Evolutionary conservation across 768 basidiomycete species (phyloP).

Genomic region (Leccinum fibrillosum): DNA sequence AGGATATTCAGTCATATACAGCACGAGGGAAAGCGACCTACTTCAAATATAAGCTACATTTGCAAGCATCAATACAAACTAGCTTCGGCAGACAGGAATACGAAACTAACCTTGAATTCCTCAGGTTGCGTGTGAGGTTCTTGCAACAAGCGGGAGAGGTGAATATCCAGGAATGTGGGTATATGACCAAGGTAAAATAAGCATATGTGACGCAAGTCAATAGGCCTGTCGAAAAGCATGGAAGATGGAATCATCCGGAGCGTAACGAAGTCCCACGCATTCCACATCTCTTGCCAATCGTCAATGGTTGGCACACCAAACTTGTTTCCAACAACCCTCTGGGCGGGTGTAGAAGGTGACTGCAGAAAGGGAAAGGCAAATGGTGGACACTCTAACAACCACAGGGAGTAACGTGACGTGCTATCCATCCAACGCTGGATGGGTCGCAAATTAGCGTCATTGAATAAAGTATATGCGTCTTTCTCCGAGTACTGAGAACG

Average conservation of each 20-base stretch:
- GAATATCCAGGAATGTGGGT: slow-evolving; percentile 89
- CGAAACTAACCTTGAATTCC: slow-evolving; percentile 58
- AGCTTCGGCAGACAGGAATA: background rate
- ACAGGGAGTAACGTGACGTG: slow-evolving; percentile 71
- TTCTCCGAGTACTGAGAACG: slow-evolving; percentile 66
- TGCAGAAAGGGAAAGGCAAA: slow-evolving; percentile 70
- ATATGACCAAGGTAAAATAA: slow-evolving; percentile 98
- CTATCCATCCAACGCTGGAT: slow-evolving; percentile 84
- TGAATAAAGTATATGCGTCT: slow-evolving; percentile 70
- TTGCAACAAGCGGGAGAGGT: slow-evolving; percentile 68
- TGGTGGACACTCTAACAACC: slow-evolving; percentile 85
- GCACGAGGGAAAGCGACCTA: slow-evolving; percentile 24
- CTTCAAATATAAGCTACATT: slow-evolving; percentile 71
- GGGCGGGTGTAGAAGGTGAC: slow-evolving; percentile 30
- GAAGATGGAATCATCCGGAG: slow-evolving; percentile 80
- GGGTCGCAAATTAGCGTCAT: slow-evolving; percentile 72
- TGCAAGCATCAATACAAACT: slow-evolving; percentile 2
- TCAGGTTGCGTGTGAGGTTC: slow-evolving; percentile 85
- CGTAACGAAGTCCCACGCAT: slow-evolving; percentile 83
- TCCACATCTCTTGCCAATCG: slow-evolving; percentile 87
- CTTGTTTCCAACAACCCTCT: slow-evolving; percentile 22
- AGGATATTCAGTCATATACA: slow-evolving; percentile 4
- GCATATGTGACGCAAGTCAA: slow-evolving; percentile 91
- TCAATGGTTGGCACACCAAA: slow-evolving; percentile 68
- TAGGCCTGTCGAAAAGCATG: slow-evolving; percentile 88